Base-by-base conservation (phyloP, 1,284 basidiomycete species). In the Heterobasidion occidentale region DNA sequence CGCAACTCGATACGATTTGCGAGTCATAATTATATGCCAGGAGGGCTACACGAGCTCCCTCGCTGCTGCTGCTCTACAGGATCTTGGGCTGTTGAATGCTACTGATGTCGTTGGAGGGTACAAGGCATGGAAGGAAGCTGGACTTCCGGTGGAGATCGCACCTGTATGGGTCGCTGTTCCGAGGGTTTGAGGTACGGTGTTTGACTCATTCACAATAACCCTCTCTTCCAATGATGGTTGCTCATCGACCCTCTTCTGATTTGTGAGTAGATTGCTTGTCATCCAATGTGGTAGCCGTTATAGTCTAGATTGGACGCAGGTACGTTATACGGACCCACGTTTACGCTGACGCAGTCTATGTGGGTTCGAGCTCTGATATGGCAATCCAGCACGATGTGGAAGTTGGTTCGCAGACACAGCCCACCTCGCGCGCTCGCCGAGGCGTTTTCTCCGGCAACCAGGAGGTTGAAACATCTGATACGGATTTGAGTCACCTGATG, bases 31-130 rank as follows among this genome's bases (percentile, higher is more conserved):
- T 5, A 80, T 89, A 61, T 87, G 84, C 65, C 79, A 85, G 65
- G 85, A 88, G 53, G 86, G 88, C 1, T 76, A 80, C 64, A 76
- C 86, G 19, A 84, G 82, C 48, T 86, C 83, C 60, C 73, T 90
- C 35, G 88, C 88, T 3, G 87, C 87, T 0, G 75, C 78, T 51
- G 72, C 83, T 36, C 65, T 90, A 61, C 83, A 84, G 51, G 79
- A 85, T 47, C 63, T 90, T 9, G 88, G 88, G 1, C 67, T 90
- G 61, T 64, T 84, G 51, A 85, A 85, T 64, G 82, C 86, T 36
- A 89, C 88, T 0, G 88, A 90, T 68, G 77, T 90, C 33, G 75
- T 84, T 58, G 88, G 88, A 0, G 88, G 88, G 9, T 87, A 77
- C 66, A 73, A 76, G 19, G 86, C 83, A 0, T 90, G 88, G 88